A percentile compares a stretch with the other conserved stretches of the same genome.
Conservation (phyloP, 352 stramenopile species). For the Plasmopara muralis region DNA sequence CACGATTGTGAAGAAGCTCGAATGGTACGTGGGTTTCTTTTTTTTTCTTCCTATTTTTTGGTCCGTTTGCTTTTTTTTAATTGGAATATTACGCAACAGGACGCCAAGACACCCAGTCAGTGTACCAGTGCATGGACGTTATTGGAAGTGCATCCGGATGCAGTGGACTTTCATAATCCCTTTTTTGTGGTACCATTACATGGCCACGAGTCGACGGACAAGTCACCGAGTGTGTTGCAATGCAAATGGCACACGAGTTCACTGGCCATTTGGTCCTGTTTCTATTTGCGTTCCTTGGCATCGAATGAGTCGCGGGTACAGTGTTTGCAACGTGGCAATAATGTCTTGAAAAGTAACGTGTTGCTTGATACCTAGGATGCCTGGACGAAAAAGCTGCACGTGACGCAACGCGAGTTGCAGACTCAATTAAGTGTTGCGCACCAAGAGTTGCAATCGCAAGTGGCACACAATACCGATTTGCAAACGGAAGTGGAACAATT, state of each 20-base stretch:
- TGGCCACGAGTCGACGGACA: conserved; percentile 30
- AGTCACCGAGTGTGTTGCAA: conserved; percentile 64
- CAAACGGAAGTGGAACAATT: conserved; percentile 59
- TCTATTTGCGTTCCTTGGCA: conserved; percentile 81
- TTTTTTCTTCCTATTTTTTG: background rate
- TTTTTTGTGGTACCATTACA: conserved; percentile 62
- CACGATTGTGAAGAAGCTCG: conserved; percentile 93
- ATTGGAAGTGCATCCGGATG: conserved; percentile 33
- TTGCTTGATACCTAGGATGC: conserved; percentile 40
- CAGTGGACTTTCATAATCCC: conserved; percentile 59
- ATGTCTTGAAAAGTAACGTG: conserved; percentile 1
- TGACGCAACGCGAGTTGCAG: conserved; percentile 73
- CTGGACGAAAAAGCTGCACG: conserved; percentile 76
- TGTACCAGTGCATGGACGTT: conserved; percentile 69
- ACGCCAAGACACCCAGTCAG: conserved; percentile 44
- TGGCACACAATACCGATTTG: conserved; percentile 69
- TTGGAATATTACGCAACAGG: conserved; percentile 23
- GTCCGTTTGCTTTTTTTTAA: background rate
- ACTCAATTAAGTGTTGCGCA: conserved; percentile 56
- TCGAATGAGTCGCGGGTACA: conserved; percentile 75
- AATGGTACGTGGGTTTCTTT: conserved; percentile 19
- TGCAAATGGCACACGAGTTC: conserved; percentile 86
- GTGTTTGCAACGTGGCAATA: conserved; percentile 27
- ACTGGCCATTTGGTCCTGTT: conserved; percentile 70
- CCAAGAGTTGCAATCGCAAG: conserved; percentile 60